phyloP scores from a whole-genome alignment of 352 stramenopile genomes.

The Pythium scleroteichum region DNA sequence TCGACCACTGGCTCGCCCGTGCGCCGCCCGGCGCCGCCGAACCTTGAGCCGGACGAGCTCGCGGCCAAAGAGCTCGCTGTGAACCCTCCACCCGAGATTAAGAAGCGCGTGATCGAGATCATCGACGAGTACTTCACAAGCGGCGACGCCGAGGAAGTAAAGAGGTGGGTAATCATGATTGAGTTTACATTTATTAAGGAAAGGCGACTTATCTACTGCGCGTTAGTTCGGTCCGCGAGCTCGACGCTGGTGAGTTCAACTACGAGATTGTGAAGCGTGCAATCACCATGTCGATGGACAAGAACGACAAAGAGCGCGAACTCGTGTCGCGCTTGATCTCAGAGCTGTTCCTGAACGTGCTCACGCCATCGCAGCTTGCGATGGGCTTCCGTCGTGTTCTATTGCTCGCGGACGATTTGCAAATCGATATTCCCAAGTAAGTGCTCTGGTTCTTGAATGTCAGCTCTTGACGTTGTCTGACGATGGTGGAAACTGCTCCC shows the following conservation, averaged over 20 bases:
- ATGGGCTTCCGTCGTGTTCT: constrained; percentile 97
- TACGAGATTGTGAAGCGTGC: constrained; percentile 95
- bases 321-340: constrained; percentile 92
- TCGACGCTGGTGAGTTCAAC: constrained; percentile 76
- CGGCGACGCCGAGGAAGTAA: constrained; percentile 90
- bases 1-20: constrained; percentile 49
- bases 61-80: constrained; percentile 77
- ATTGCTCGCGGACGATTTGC: constrained; percentile 94
- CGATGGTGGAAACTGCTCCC: no score
- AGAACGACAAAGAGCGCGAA: constrained; percentile 91
- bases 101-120: constrained; percentile 91
- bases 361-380: constrained; percentile 74
- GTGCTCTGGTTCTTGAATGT: no score
- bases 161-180: constrained; percentile 32
- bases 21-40: constrained; percentile 43
- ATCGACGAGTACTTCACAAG: constrained; percentile 89
- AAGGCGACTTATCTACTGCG: not conserved
- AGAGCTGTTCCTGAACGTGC: constrained; percentile 89
- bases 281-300: constrained; percentile 96
- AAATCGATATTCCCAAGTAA: constrained; percentile 93
- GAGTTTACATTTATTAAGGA: not conserved
- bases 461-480: no score
- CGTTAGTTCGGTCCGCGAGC: constrained; percentile 59
- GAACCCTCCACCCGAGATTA: constrained; percentile 77
- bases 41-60: constrained; percentile 63